A percentile compares a stretch with the other conserved stretches of the same genome.
Conservation (phyloP, 2,329 filamentous ascomycete genomes). For the Sphaerulina populicola region DNA sequence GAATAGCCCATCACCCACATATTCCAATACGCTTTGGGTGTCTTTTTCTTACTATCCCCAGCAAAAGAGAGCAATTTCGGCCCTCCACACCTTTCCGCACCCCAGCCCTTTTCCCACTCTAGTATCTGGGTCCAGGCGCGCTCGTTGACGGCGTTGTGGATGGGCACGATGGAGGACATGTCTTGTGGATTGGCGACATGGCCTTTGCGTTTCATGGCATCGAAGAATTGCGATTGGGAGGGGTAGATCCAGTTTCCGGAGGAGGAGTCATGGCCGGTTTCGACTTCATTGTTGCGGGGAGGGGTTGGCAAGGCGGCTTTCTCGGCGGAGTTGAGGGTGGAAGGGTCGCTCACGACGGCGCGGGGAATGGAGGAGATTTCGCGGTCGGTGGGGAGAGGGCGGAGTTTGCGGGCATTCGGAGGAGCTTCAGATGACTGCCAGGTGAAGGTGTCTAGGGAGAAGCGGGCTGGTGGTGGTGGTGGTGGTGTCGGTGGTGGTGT, state of each 20-base stretch:
- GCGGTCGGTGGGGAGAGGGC: conserved; percentile 55
- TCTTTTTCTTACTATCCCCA: conserved; percentile 57
- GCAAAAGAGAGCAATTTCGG: conserved; percentile 77
- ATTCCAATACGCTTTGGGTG: conserved; percentile 75
- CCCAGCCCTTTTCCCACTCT: conserved; percentile 67
- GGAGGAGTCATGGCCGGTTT: conserved; percentile 60
- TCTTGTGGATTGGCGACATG: conserved; percentile 62
- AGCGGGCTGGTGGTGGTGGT: conserved; percentile 22
- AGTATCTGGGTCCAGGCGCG: conserved; percentile 88
- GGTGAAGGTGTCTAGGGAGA: conserved; percentile 31
- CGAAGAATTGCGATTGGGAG: conserved; percentile 94
- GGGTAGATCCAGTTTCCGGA: conserved; percentile 96
- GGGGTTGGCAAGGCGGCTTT: conserved; percentile 35
- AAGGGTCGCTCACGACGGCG: conserved; percentile 28
- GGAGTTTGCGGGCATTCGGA: conserved; percentile 25
- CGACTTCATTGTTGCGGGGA: conserved; percentile 59
- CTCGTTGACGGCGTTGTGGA: conserved; percentile 98
- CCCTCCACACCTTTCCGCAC: conserved; percentile 60
- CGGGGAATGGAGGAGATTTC: conserved; percentile 68
- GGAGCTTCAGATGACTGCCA: conserved; percentile 17
- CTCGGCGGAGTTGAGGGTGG: conserved; percentile 33
- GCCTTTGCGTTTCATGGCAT: conserved; percentile 87
- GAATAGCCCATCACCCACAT: conserved; percentile 68
- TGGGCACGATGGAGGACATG: conserved; percentile 88
- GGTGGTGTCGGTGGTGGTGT: conserved; percentile 2